Percentiles rank a stretch among this genome's conserved stretches.
phyloP scores from a whole-genome alignment of 208 protist species.

The Herpetomonas samuelpessoai region DNA sequence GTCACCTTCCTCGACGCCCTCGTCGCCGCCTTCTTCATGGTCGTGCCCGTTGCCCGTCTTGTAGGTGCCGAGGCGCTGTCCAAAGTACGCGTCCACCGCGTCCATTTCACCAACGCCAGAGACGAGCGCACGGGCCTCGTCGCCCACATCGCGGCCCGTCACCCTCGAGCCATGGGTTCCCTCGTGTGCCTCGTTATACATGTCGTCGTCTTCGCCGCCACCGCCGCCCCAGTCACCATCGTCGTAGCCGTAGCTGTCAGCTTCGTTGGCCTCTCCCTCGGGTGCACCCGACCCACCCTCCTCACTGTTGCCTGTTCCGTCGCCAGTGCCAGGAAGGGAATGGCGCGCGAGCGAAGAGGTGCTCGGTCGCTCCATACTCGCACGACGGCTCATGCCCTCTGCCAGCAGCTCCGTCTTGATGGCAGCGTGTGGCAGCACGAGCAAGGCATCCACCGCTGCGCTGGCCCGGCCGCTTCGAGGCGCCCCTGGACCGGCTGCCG shows the following conservation, averaged over 20 bases:
- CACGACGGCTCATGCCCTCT: no score
- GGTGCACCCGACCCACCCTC: neutral
- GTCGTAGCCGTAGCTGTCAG: constrained; percentile 10
- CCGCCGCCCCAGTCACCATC: constrained; percentile 11
- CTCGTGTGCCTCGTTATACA: constrained; percentile 19
- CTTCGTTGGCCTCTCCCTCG: no score
- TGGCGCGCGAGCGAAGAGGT: constrained; percentile 2
- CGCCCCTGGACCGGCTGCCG: constrained; percentile 7
- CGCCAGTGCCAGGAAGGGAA: neutral
- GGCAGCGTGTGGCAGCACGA: constrained; percentile 35
- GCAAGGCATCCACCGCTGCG: constrained; percentile 36
- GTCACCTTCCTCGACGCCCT: no score
- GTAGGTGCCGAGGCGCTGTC: no score
- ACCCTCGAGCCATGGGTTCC: constrained; percentile 18
- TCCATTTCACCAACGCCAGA: constrained; percentile 62
- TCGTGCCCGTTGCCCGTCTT: no score
- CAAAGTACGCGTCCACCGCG: constrained; percentile 53
- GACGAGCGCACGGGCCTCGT: constrained; percentile 55
- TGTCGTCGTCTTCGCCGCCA: constrained; percentile 6
- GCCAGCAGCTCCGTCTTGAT: constrained; percentile 1
- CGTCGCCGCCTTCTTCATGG: no score
- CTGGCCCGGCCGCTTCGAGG: constrained; percentile 1
- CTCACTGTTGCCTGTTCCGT: constrained; percentile 4
- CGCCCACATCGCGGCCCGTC: constrained; percentile 19
- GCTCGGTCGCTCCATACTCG: no score